Base-by-base conservation (phyloP, 345 rosid species). In the Aurinia saxatilis region DNA sequence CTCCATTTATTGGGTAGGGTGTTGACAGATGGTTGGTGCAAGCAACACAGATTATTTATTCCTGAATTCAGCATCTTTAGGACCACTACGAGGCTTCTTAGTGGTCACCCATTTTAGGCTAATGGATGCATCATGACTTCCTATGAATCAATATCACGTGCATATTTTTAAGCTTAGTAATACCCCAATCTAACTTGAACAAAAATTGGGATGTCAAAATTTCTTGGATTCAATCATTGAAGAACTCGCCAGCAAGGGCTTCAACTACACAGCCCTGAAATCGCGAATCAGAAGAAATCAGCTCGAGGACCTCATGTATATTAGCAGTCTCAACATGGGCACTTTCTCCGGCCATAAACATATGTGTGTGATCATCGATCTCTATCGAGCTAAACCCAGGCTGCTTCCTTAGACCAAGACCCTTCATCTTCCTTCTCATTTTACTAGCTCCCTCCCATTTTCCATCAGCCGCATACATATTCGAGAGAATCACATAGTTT, bases 301-400 rank as follows among this genome's bases (percentile, higher is more conserved):
- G 76, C 56, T 84, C 63, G 8, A 90, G 77, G 57, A 72, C 76
- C 17, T 56, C 57, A 33, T 82, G 73, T 30, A 91, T 80, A 14
- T 52, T 17, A 30, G 69, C 58, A 0, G 79, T 62, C 34, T 85
- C 78, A 0, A 8, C 47, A 58, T 91, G 96, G 2, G 82, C 72
- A 63, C 73, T 76, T 60, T 87, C 91, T 15, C 82, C 77, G 0
- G 91, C 83, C 66, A 82, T 81, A 73, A 90, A 91, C 53, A 81
- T 84, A 68, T 91, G 86, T 46, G 57, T 71, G 17, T 40, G n/a
- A 65, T 79, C 61, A 50, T 75, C 80, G 35, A 84, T 72, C 79
- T 87, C 98, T 57, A 87, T 60, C 1, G 91, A 81, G 65, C 93
- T 87, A 65, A 75, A 77, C 27, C 93, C 93, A 9, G 89, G 93